Evolutionary conservation across 768 basidiomycete species (phyloP).

Genomic region (Boletales sp.): DNA sequence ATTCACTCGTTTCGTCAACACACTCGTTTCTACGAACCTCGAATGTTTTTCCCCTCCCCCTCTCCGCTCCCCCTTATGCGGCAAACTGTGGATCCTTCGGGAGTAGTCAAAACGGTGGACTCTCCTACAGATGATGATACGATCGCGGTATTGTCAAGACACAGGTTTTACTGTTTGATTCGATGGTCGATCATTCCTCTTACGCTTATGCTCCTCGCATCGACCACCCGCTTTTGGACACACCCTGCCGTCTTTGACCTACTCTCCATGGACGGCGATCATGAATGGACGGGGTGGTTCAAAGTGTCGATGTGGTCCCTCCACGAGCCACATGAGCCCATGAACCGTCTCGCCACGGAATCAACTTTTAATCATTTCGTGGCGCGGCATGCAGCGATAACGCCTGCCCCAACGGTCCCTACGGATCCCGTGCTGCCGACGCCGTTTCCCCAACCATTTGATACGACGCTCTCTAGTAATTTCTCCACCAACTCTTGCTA

Average conservation of each 20-base stretch:
- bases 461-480: conserved; percentile 57
- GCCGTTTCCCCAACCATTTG: conserved; percentile 78
- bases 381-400: conserved; percentile 5
- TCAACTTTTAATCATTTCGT: conserved; percentile 1
- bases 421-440: conserved; percentile 52
- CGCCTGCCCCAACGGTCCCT: conserved; percentile 26
- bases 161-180: conserved; percentile 36
- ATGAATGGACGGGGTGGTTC: conserved; percentile 31
- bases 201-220: conserved; percentile 50
- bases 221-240: conserved; percentile 47
- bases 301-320: conserved; percentile 35
- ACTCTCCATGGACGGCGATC: conserved; percentile 25
- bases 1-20: conserved; percentile 12
- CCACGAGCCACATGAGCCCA: conserved; percentile 39
- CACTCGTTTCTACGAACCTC: conserved; percentile 20
- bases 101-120: conserved; percentile 2
- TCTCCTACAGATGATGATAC: conserved; percentile 2
- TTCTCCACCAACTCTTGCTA: conserved; percentile 65
- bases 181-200: conserved; percentile 57
- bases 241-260: conserved; percentile 48
- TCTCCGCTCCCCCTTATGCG: conserved; percentile 34
- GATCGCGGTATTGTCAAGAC: conserved; percentile 19
- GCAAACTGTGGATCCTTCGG: conserved; percentile 5
- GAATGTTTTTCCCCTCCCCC: conserved; percentile 43
- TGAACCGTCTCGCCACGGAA: conserved; percentile 9